Conservation (phyloP, 352 stramenopile genomes). For the Phytophthora uliginosa region DNA sequence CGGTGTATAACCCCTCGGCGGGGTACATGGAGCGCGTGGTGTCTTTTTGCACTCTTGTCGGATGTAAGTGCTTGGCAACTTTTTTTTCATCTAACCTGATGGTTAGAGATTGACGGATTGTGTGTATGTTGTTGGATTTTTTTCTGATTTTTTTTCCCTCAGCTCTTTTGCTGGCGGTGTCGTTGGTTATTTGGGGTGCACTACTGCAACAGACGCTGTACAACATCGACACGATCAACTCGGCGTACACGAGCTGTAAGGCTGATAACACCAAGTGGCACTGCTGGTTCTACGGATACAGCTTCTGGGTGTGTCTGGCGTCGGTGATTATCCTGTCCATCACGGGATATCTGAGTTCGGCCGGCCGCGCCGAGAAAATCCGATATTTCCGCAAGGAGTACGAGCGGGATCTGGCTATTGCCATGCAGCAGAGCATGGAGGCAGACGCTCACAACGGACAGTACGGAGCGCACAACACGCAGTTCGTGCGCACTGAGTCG, state of each 20-base stretch:
- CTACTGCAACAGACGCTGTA: conserved; percentile 84
- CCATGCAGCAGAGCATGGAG: conserved; percentile 82
- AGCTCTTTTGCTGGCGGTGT: conserved; percentile 78
- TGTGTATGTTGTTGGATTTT: neutral
- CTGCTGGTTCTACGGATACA: conserved; percentile 91
- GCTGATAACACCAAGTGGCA: conserved; percentile 71
- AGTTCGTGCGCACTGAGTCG: conserved; percentile 62
- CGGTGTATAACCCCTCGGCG: conserved; percentile 80
- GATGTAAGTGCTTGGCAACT: conserved; percentile 60
- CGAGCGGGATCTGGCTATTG: conserved; percentile 77
- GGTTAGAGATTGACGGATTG: neutral
- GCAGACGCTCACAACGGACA: conserved; percentile 35
- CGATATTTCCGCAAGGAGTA: conserved; percentile 89
- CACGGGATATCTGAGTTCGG: conserved; percentile 83
- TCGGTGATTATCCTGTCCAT: conserved; percentile 83
- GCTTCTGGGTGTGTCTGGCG: conserved; percentile 88
- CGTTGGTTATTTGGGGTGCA: conserved; percentile 85
- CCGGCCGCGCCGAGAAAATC: conserved; percentile 85
- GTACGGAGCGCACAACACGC: conserved; percentile 24
- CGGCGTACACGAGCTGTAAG: conserved; percentile 82
- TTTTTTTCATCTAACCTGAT: neutral
- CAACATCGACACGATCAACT: conserved; percentile 83
- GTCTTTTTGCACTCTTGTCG: conserved; percentile 85
- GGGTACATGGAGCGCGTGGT: conserved; percentile 80
- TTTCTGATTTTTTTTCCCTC: conserved; percentile 21